Conservation (phyloP, 768 basidiomycete genomes). For the Tremella yokohamensis region DNA sequence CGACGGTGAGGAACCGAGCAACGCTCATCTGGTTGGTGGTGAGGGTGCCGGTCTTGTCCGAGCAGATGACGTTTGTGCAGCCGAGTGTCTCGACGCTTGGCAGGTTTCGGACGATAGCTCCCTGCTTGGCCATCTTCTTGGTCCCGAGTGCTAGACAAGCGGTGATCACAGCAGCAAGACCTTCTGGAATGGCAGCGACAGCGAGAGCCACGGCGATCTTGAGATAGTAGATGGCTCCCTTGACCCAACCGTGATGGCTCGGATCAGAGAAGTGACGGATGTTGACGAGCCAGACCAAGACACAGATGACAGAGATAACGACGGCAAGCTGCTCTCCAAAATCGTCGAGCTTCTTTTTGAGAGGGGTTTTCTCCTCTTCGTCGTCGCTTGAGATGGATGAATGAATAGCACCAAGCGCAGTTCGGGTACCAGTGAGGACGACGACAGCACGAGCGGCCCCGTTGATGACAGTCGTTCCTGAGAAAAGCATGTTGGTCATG, state of each 20-base stretch:
- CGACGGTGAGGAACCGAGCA: conserved; percentile 76
- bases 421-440: conserved; percentile 75
- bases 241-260: conserved; percentile 79
- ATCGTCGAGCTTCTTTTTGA: conserved; percentile 96
- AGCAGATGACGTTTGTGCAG: conserved; percentile 97
- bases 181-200: conserved; percentile 98
- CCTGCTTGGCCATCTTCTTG: conserved; percentile 99
- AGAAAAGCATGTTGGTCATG: conserved; percentile 94
- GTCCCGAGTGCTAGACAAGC: conserved; percentile 94
- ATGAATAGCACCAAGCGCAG: conserved; percentile 96
- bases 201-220: conserved; percentile 98
- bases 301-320: conserved; percentile 93
- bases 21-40: conserved; percentile 99
- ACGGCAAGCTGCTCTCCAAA: conserved; percentile 97
- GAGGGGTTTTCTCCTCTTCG: conserved; percentile 94
- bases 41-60: conserved; percentile 91
- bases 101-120: conserved; percentile 92
- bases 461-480: conserved; percentile 93
- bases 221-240: conserved; percentile 97
- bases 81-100: conserved; percentile 97
- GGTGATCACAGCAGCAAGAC: conserved; percentile 96
- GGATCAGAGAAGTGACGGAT: conserved; percentile 94
- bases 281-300: conserved; percentile 98
- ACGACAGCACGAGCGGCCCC: conserved; percentile 85
- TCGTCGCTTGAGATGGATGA: conserved; percentile 76